Evolutionary conservation across 495 filamentous ascomycete species (phyloP), one percentile per base, ranked within the genome.

Genomic region (Hypoxylon fragiforme): DNA sequence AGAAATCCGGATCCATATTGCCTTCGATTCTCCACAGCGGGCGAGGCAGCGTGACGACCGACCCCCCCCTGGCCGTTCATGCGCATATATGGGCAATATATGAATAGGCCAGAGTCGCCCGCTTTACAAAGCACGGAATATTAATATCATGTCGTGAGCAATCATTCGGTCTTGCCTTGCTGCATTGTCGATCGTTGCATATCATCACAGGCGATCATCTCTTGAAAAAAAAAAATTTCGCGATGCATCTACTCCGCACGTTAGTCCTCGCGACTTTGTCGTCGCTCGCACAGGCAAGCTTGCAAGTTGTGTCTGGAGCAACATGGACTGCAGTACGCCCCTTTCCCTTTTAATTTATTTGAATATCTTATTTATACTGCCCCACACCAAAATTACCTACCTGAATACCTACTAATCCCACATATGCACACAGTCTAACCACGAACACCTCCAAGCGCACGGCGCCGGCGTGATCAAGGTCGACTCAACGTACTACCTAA

Each of bases 361-460:
- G n/a, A n/a, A n/a, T n/a, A n/a, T n/a, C n/a, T n/a, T n/a, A n/a
- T n/a, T n/a, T n/a, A n/a, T n/a, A n/a, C n/a, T n/a, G n/a, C n/a
- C n/a, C n/a, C n/a, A 44, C 30, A 14, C 30, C 24, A 7, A 7
- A 19, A 11, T n/a, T 14, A 11, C 14, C 12, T 34, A 37, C 19
- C 31, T 12, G 19, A n/a, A 16, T 30, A 51, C 36, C 44, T 39
- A 44, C 19, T 28, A 28, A 24, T 36, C n/a, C n/a, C n/a, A n/a
- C n/a, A 37, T 38, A 18, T 9, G 16, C 28, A 19, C 6, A 41
- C 31, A 71, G 74, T 76, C 72, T 24, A 74, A 77, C 44, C 73
- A 74, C 30, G 69, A 80, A 12, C 85, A 86, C 62, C 72, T 88
- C 7, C 81, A 88, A 71, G 85, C 85, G 3, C 78, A 81, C 52